Evolutionary conservation across 1,284 basidiomycete genomes (phyloP).

Genomic region (Coniophora puteana): DNA sequence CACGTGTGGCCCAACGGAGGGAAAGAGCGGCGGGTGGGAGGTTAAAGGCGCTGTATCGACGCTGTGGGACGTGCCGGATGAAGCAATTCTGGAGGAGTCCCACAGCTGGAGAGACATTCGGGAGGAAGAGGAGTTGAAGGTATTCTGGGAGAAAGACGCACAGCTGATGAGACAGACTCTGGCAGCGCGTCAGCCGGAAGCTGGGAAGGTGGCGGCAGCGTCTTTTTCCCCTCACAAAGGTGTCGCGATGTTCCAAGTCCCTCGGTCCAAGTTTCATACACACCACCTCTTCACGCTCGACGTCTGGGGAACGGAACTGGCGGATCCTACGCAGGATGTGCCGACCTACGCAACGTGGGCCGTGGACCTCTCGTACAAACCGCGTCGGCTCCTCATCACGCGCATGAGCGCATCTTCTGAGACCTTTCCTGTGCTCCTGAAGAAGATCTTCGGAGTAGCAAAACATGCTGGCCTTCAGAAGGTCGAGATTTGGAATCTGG

Average conservation of each 20-base stretch:
- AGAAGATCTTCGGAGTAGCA: conserved; percentile 35
- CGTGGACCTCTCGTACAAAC: conserved; percentile 35
- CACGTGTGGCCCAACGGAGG: conserved; percentile 35
- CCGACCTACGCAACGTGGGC: conserved; percentile 50
- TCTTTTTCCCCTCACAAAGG: conserved; percentile 18
- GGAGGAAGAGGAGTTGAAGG: conserved; percentile 11
- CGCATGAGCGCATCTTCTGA: conserved; percentile 37
- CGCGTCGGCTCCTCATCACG: conserved; percentile 44
- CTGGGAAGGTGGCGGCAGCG: conserved; percentile 12
- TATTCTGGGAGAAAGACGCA: conserved; percentile 15
- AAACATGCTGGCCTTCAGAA: conserved; percentile 33
- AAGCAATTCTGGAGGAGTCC: conserved; percentile 1
- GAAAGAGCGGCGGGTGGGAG: conserved; percentile 44
- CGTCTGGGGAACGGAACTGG: conserved; percentile 37
- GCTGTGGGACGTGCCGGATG: conserved; percentile 39
- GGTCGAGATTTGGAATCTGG: conserved; percentile 57
- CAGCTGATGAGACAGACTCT: conserved; percentile 24
- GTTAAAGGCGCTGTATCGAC: conserved; percentile 38
- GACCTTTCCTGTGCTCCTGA: conserved; percentile 38
- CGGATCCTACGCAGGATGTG: conserved; percentile 7
- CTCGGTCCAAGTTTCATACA: conserved; percentile 11
- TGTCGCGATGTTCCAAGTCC: conserved; percentile 15
- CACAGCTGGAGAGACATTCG: conserved; percentile 31
- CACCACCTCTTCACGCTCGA: conserved; percentile 15
- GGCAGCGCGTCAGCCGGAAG: too few species aligned